Evolutionary conservation across 345 rosid genomes (phyloP).

Genomic region (Eucalyptus guilfoylei): DNA sequence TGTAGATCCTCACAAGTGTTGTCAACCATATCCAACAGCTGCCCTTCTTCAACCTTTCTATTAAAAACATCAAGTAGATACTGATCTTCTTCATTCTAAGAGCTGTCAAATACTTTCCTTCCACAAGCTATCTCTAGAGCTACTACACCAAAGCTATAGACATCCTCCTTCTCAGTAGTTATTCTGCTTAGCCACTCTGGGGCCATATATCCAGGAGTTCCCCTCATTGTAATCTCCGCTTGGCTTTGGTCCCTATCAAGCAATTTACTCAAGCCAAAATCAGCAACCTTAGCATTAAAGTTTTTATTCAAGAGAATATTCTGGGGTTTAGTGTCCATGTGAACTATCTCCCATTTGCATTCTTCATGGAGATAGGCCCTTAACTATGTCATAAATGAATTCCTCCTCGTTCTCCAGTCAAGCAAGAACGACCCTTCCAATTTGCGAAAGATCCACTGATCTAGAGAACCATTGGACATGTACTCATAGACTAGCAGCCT

Average conservation of each 20-base stretch:
- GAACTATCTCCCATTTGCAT: conserved; percentile 9
- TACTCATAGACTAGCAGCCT: conserved; percentile 10
- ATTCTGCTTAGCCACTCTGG: neutral
- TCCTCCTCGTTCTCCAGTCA: conserved; percentile 7
- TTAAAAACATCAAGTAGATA: neutral
- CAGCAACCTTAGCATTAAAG: conserved; percentile 1
- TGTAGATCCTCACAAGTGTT: neutral
- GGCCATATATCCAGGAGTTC: conserved; percentile 8
- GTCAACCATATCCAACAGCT: conserved; percentile 4
- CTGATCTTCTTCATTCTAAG: neutral
- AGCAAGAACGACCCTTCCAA: neutral
- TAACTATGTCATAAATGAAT: conserved; percentile 7
- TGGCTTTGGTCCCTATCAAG: conserved; percentile 1
- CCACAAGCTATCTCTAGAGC: conserved; percentile 9
- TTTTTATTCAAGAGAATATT: conserved; percentile 5
- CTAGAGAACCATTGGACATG: conserved; percentile 10
- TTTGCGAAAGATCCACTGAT: conserved; percentile 1
- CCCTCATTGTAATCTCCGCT: neutral
- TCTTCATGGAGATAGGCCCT: conserved; percentile 18
- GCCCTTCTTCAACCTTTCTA: neutral
- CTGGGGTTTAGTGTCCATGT: conserved; percentile 3
- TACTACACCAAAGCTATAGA: conserved; percentile 18
- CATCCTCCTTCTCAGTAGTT: conserved; percentile 16
- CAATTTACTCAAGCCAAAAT: conserved; percentile 6
- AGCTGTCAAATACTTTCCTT: neutral